Evolutionary conservation across 768 basidiomycete genomes (phyloP).

Genomic region (Kwoniella europaea): DNA sequence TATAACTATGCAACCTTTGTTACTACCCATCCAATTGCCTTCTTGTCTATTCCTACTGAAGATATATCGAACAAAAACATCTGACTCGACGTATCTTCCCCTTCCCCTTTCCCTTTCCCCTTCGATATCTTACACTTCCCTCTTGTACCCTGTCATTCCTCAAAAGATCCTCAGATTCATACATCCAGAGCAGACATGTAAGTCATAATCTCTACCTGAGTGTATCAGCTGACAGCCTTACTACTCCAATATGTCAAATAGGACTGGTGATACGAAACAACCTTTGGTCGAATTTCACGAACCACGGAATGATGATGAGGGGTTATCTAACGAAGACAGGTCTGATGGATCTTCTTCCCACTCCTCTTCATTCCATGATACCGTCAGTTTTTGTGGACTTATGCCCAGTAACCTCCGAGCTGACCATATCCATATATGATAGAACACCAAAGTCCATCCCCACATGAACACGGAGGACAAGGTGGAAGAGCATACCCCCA

Average conservation of each 20-base stretch:
- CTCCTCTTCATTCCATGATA: neutral
- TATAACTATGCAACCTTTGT: too few relatives aligned
- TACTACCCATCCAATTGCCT: neutral
- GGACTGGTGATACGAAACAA: neutral
- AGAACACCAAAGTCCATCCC: neutral
- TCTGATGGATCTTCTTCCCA: neutral
- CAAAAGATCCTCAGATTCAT: neutral
- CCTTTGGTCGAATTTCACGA: neutral
- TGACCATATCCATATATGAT: neutral
- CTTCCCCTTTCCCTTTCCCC: too few relatives aligned
- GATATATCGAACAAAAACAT: neutral
- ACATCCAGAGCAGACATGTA: neutral
- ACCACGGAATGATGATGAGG: neutral
- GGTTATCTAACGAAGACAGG: neutral
- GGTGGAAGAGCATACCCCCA: neutral
- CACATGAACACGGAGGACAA: neutral
- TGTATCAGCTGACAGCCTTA: too few relatives aligned
- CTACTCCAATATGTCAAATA: neutral
- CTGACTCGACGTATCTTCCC: too few relatives aligned
- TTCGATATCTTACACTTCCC: too few relatives aligned
- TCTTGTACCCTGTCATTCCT: too few relatives aligned
- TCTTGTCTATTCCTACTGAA: neutral
- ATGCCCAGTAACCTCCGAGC: neutral
- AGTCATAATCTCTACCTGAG: neutral
- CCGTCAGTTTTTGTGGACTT: neutral